A percentile compares a stretch with the other conserved stretches of the same genome.
Evolutionary conservation across 1,139 yeast species (phyloP).

Genomic region (Nakaseomyces sp.): DNA sequence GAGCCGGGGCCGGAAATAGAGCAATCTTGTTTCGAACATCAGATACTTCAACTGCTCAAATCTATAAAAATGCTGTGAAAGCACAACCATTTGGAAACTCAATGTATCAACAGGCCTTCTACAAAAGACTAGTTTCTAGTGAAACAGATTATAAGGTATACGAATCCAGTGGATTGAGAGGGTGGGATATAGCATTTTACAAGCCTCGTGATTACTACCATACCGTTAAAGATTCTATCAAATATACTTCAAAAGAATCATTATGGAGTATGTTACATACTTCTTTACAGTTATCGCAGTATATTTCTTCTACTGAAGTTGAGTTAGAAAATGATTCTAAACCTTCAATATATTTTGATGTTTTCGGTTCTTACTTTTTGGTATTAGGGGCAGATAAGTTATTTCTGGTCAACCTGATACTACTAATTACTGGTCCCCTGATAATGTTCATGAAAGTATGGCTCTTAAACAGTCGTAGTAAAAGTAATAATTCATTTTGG

Average conservation of each 20-base stretch:
- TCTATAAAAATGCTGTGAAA: constrained; percentile 38
- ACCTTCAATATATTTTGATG: constrained; percentile 53
- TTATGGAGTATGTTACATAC: constrained; percentile 77
- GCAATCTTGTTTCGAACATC: constrained; percentile 79
- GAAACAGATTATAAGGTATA: constrained; percentile 84
- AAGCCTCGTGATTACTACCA: constrained; percentile 79
- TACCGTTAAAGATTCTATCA: constrained; percentile 63
- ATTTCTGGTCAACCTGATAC: constrained; percentile 40
- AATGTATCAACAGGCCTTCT: constrained; percentile 73
- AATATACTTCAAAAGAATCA: constrained; percentile 49
- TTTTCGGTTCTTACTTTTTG: constrained; percentile 49
- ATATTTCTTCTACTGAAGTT: constrained; percentile 33
- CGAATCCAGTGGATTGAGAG: constrained; percentile 59
- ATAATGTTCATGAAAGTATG: constrained; percentile 41
- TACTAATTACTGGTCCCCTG: constrained; percentile 50
- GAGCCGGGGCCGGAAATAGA: constrained; percentile 93
- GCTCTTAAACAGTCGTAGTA: constrained; percentile 41
- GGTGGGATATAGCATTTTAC: constrained; percentile 70
- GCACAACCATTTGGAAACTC: constrained; percentile 67
- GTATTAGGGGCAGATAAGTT: constrained; percentile 43
- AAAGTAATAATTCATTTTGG: constrained; percentile 35
- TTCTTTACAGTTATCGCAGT: constrained; percentile 48
- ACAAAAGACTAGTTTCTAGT: constrained; percentile 59
- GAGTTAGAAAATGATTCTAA: constrained; percentile 24
- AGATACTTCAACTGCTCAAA: constrained; percentile 63